phyloP scores from a whole-genome alignment of 345 rosid genomes.

The Lumnitzera racemosa region DNA sequence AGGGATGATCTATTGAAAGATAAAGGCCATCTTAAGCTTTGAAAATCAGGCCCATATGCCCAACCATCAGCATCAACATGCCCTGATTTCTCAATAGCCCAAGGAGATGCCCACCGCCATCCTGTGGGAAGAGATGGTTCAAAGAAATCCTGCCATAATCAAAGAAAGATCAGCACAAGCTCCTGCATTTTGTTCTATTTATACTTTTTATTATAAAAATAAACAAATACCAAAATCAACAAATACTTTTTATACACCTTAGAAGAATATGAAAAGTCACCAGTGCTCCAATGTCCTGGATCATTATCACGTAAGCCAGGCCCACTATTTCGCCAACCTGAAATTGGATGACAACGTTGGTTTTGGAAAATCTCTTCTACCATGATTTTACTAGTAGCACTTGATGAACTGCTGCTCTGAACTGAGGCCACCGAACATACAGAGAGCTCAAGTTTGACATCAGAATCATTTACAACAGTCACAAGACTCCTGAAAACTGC shows the following conservation, averaged over 20 bases:
- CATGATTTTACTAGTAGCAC: conserved; percentile 33
- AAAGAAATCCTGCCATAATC: conserved; percentile 39
- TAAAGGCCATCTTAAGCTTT: conserved; percentile 48
- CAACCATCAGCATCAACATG: conserved; percentile 53
- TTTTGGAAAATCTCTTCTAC: conserved; percentile 58
- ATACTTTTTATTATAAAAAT: too few species aligned
- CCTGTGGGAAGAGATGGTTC: conserved; percentile 51
- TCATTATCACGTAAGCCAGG: conserved; percentile 27
- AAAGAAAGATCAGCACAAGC: conserved; percentile 7
- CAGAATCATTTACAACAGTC: conserved; percentile 75
- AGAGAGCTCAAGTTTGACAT: conserved; percentile 65
- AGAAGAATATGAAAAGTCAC: conserved; percentile 48
- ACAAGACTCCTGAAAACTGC: conserved; percentile 85
- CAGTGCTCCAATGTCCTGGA: conserved; percentile 52
- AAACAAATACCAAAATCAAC: not conserved
- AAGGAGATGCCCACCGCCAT: conserved; percentile 56
- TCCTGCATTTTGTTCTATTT: not conserved
- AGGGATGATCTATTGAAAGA: conserved; percentile 20
- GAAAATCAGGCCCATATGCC: conserved; percentile 56
- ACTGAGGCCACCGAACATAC: conserved; percentile 31
- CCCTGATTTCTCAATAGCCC: conserved; percentile 49
- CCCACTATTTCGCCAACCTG: conserved; percentile 47
- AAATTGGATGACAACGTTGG: conserved; percentile 33
- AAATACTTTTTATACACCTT: conserved; percentile 22
- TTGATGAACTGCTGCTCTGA: conserved; percentile 23